Evolutionary conservation across 176 grass and related monocot species (phyloP), one percentile per base, ranked within the genome.

Genomic region (Oryza brachyantha): DNA sequence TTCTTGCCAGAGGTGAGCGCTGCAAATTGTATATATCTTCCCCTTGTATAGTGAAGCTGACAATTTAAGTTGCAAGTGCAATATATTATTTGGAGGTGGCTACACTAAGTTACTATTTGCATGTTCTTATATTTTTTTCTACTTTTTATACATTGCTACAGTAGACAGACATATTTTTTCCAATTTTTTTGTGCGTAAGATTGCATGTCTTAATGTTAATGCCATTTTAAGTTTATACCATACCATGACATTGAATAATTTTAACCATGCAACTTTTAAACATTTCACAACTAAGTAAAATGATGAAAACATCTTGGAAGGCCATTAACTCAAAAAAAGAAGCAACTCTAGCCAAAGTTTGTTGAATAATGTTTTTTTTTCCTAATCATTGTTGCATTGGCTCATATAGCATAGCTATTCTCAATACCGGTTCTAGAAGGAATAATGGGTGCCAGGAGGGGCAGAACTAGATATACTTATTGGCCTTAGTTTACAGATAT

Each of bases 381-480:
- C n/a, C 8, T 55, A 54, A 37, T 26, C 42, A 69, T 41, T 3
- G 42, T 45, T 45, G 13, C 13, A 45, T 45, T 45, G 42, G 19
- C 19, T 13, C 41, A 60, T 26, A 42, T 17, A 4, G 14, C 27
- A 17, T 4, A 12, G 8, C 31, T 52, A 25, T 67, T 58, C 55
- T 26, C 41, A 58, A 25, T 57, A 39, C 46, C 68, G 64, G 46
- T 79, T n/a, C 22, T 58, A 34, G 64, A 79, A 57, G 12, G 46
- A 58, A 79, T 79, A 39, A 40, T 68, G 24, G 9, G 3, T 4
- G 34, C n/a, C 34, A 28, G 64, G 68, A 19, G 77, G 46, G 0
- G 77, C 77, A 58, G 46, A 79, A 19, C 64, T 68, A 13, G 77
- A 68, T 14, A 17, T 68, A 64, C 77, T 79, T 28, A 21, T 39